Base-by-base conservation (phyloP, 2,329 filamentous ascomycete species). In the Cordyceps militaris region DNA sequence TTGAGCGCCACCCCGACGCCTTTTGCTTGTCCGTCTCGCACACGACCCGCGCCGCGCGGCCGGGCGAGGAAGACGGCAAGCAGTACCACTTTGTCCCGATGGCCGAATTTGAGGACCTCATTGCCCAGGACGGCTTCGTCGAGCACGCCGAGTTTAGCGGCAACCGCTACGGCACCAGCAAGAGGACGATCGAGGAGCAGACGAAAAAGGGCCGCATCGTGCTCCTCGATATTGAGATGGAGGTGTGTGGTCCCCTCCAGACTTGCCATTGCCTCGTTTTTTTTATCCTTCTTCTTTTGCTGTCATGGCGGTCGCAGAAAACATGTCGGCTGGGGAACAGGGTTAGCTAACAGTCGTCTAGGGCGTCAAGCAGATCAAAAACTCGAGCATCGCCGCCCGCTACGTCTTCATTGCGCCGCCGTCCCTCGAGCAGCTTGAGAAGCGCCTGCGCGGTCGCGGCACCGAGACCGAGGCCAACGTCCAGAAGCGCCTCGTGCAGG, bases 151-250 rank as follows among this genome's bases (percentile, higher is more conserved):
- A 87, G 70, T 97, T 96, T 71, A 86, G 91, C 42, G 86, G 84
- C 56, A 96, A 97, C 74, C 77, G 84, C 67, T 97, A 97, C 74
- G 92, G 92, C 58, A 96, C 91, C 5, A 89, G 84, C 69, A 85
- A 90, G 67, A 79, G 81, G 72, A 90, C 90, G 28, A 90, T 96
- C 62, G 81, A 86, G 71, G 84, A 89, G 66, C 85, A 92, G 70
- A 81, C 81, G 2, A 81, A 83, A 60, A 83, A 86, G 74, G 87
- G 85, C 19, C 81, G 80, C 66, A 83, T 91, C 43, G 93, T 92
- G 61, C 85, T 97, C 49, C 76, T 97, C 64, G 93, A 97, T 71
- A 97, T 97, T 69, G 93, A 97, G 79, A 96, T 97, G 90, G 91
- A 96, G 83, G 86, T 87, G 70, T 34, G 75, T 65, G 23, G 13